Conservation (phyloP, 805 yeast species). For the Groenewaldozyma tartarivorans region DNA sequence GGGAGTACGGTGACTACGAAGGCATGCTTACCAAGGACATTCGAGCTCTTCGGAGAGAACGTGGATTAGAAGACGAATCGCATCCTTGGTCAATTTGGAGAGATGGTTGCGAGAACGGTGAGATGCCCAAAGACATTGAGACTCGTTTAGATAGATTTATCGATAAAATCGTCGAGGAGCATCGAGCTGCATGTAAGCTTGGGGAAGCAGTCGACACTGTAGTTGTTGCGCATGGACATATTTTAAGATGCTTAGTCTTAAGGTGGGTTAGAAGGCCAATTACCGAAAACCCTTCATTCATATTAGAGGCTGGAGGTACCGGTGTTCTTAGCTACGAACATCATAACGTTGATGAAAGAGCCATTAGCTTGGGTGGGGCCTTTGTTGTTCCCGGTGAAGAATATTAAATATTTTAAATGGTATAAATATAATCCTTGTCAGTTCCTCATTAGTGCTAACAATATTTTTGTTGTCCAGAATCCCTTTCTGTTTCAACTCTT, state of each 20-base stretch:
- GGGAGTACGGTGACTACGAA: conserved; percentile 97
- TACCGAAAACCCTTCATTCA: conserved; percentile 60
- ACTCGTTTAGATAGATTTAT: conserved; percentile 65
- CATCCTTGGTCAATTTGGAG: conserved; percentile 74
- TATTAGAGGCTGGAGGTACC: conserved; percentile 91
- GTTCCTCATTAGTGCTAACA: neutral
- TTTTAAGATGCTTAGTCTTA: conserved; percentile 79
- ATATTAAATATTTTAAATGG: neutral
- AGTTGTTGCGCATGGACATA: conserved; percentile 90
- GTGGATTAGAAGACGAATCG: conserved; percentile 47
- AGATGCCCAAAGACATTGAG: conserved; percentile 54
- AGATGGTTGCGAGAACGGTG: conserved; percentile 93
- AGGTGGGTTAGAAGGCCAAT: conserved; percentile 69
- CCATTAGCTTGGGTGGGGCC: conserved; percentile 75
- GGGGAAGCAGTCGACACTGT: conserved; percentile 49
- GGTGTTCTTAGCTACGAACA: conserved; percentile 90
- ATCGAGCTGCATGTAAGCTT: conserved; percentile 22
- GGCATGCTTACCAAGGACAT: conserved; percentile 68
- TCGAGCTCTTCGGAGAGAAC: conserved; percentile 42
- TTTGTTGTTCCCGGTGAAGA: conserved; percentile 43
- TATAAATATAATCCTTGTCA: neutral
- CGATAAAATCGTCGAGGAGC: conserved; percentile 46
- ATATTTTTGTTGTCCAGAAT: neutral
- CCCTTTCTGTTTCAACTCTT: conserved; percentile 1
- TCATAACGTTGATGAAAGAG: conserved; percentile 76